Base-by-base conservation (phyloP, 2,329 filamentous ascomycete genomes). In the Coniosporium tulheliwenetii region DNA sequence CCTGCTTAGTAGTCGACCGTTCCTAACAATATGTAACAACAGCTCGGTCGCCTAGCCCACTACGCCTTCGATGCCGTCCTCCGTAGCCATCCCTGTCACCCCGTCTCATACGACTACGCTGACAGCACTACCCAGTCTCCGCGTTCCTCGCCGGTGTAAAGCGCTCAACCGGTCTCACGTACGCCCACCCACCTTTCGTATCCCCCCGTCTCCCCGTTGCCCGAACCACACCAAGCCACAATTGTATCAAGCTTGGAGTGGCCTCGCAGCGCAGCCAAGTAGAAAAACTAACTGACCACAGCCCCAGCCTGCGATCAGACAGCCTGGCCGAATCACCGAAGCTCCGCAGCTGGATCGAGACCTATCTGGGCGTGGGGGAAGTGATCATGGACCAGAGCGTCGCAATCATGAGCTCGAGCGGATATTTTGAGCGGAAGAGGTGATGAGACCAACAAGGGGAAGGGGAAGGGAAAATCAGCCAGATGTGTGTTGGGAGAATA, bases 361-460 rank as follows among this genome's bases (percentile, higher is more conserved):
- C 81, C 59, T 96, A 96, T 61, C 77, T 96, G 36, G 85, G 85
- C 47, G 80, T 95, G 13, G 91, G 91, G 52, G 91, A 98, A 68
- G 94, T 86, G 77, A 83, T 95, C 48, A 93, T 98, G 86, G 91
- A 98, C 62, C 83, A 93, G 67, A 93, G 86, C 29, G 85, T 96
- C 30, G 87, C 87, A 34, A 75, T 96, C 43, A 84, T 94, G 58
- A 82, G 85, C 35, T 80, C 82, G 38, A 93, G 84, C 57, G 75
- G 80, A 44, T 98, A 79, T 65, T 98, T 98, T 60, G 87, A 95
- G 67, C 76, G 91, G 56, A 87, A 77, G 61, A 76, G 87, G 67
- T 93, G 68, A 69, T 26, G 19, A 7, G 19, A 26, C 19, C 19
- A 7, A 26, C 19, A 26, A 7, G 7, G 19, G 19, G 19, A 26